Evolutionary conservation across 75 land plant species (phyloP), one percentile per base, ranked within the genome.

Genomic region (Gnetum montanum): DNA sequence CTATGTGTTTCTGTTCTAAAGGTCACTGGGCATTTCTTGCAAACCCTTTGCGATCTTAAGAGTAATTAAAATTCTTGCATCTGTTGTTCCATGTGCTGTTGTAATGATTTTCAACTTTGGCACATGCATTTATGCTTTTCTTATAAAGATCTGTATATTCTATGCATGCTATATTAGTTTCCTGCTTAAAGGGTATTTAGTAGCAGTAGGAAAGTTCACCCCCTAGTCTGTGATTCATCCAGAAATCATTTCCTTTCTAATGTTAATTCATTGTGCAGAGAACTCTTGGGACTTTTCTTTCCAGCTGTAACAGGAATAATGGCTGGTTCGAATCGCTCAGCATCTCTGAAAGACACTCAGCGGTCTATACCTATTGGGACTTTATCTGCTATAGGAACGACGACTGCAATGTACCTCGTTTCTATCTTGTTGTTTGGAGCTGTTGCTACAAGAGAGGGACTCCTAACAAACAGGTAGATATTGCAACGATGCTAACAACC

Each of bases 301-400:
- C 99, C 99, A 34, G 99, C 99, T 63, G 99, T 94, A 18, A 94
- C 99, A 18, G 99, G 99, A 70, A 94, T 94, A 25, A 94, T 94
- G 99, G 99, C 99, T 40, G 98, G 99, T 53, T 94, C 99, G 31
- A 94, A 94, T 74, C 84, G 99, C 3, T 90, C 99, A 41, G 99
- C 92, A 37, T 86, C 91, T 27, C 62, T 94, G 31, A 87, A 65
- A 62, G 99, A 94, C 54, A 94, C 99, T 24, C 99, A 94, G 65
- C 80, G 90, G 26, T 90, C 99, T 6, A 94, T 94, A 60, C 99
- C 99, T 5, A 55, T 72, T 69, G 99, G 99, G 54, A 94, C 99
- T 20, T 58, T 94, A 30, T 75, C 83, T 49, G 99, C 99, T 45
- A 94, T 85, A 49, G 82, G 77, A 41, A 57, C 96, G 43, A 94